Percentiles rank a stretch among this genome's conserved stretches.
These are phyloP conservation scores for Cinnamomum chago DNA, from an alignment of 164 flowering plant species.

Conservation along the genomic window DNA sequence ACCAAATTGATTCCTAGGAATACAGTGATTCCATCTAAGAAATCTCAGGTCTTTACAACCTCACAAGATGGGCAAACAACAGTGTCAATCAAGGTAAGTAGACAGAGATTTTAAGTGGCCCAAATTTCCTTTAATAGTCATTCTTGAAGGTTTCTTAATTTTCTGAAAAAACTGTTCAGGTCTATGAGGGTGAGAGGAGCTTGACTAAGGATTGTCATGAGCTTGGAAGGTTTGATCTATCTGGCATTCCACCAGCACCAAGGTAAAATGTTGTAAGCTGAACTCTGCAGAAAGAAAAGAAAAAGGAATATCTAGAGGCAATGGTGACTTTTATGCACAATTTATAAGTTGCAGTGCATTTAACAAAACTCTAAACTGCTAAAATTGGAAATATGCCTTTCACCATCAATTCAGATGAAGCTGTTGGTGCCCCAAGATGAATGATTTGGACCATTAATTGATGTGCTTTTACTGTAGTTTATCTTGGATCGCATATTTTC, in stretches of 20 bases:
- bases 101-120: not conserved
- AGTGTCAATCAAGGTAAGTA: constrained; percentile 39
- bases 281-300: too few species aligned
- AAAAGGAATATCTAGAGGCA: too few species aligned
- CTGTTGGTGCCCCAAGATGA: not conserved
- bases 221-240: constrained; percentile 51
- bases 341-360: too few species aligned
- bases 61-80: constrained; percentile 49
- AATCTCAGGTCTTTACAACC: constrained; percentile 56
- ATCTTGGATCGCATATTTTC: not conserved
- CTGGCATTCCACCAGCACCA: constrained; percentile 66
- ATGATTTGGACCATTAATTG: too few species aligned
- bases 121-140: not conserved
- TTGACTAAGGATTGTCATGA: constrained; percentile 53
- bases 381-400: too few species aligned
- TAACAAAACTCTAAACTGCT: too few species aligned
- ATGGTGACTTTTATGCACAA: too few species aligned
- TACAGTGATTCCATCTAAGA: constrained; percentile 55
- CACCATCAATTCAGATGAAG: too few species aligned
- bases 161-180: constrained; percentile 20
- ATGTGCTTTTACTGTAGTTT: too few species aligned
- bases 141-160: not conserved
- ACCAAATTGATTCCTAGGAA: constrained; percentile 54
- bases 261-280: constrained; percentile 22
- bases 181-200: constrained; percentile 54